Base-by-base conservation (phyloP, 345 rosid genomes). In the Bruguiera gymnorhiza region DNA sequence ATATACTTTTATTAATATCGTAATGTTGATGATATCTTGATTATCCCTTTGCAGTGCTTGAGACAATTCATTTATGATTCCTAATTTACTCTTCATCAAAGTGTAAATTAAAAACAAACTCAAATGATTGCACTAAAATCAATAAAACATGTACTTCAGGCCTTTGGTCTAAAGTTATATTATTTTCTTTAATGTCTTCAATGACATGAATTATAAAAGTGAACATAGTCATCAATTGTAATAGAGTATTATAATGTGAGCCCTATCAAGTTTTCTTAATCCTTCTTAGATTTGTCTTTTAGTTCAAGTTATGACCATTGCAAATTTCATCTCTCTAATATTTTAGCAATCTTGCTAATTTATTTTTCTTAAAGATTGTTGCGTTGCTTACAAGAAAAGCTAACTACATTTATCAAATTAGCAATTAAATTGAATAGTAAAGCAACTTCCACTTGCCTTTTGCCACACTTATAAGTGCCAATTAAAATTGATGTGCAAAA, bases 61-160 rank as follows among this genome's bases (percentile, higher is more conserved):
- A 21, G 75, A 65, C 1, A 72, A n/a, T 46, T 65, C 70, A 72
- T 65, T 46, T 26, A 16, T 65, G 7, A 72, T 54, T 29, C 48
- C 60, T 20, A 66, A 52, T 13, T 27, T 36, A 30, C 5, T 18
- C 6, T 48, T 51, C 69, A 52, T 66, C 50, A 61, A 61, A 50
- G 11, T 70, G 37, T 31, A 72, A 56, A 23, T 20, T 19, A 19
- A 39, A 43, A n/a, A 21, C 27, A 30, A 65, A 43, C 2, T 59
- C 65, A 72, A 57, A 11, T 65, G 0, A 4, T 26, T 43, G 62
- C 15, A 46, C 6, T 30, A 10, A 65, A 43, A 6, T 23, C 36
- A 65, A 51, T 1, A 65, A 2, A 31, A 32, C 4, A 43, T 6
- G 1, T 8, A 58, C 48, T 64, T 64, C 56, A 9, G 30, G 24